These are phyloP conservation scores for Epipyxis sp. DNA, from an alignment of 108 stramenopile genomes.

Conservation along the genomic window DNA sequence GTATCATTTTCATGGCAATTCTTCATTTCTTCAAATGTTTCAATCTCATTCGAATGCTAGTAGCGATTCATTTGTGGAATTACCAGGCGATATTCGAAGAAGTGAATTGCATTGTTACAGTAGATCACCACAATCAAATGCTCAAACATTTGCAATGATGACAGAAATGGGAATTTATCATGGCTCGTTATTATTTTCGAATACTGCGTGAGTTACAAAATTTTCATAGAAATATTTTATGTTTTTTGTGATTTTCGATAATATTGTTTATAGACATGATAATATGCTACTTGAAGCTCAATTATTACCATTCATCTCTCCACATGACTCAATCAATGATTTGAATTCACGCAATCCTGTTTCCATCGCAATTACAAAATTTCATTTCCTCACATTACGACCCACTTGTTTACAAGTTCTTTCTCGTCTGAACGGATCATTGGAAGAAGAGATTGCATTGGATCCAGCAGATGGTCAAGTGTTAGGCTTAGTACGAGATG, in stretches of 20 bases:
- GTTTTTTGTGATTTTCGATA: not conserved
- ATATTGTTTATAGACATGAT: not conserved
- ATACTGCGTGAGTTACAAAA: not conserved
- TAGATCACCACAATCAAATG: not conserved
- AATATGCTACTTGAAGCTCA: not conserved
- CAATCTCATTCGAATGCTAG: not conserved
- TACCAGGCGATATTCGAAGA: not conserved
- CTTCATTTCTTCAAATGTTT: not conserved
- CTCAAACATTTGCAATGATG: constrained; percentile 8
- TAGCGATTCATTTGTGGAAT: not conserved
- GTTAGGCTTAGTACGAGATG: not conserved
- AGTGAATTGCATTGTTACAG: not conserved
- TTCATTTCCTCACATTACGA: not conserved
- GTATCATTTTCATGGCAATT: not conserved
- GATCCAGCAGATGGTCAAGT: not conserved
- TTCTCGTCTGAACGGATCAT: not conserved
- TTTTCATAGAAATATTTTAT: not conserved
- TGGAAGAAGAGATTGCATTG: not conserved
- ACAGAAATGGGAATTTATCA: constrained; percentile 1
- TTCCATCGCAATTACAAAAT: not conserved
- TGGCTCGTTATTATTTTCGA: not conserved
- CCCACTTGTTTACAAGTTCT: not conserved
- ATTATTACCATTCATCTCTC: not conserved
- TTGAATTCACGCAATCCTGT: not conserved
- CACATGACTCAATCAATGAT: not conserved